Conservation (phyloP, 2,329 filamentous ascomycete species). For the Bipolaris cookei region DNA sequence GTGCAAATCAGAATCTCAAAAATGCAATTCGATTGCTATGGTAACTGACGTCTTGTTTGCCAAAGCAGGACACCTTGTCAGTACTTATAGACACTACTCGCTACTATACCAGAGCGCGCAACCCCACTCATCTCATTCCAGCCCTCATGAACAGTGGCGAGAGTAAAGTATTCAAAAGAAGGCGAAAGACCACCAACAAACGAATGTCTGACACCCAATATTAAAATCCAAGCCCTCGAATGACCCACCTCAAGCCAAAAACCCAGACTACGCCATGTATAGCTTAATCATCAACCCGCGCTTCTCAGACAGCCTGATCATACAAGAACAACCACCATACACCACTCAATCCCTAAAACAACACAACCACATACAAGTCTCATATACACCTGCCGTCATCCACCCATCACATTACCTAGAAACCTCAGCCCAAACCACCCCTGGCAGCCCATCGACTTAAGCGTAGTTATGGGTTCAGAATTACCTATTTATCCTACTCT, state of each 20-base stretch:
- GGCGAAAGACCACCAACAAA: neutral
- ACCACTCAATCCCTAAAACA: too few relatives aligned
- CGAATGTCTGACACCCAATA: conserved; percentile 8
- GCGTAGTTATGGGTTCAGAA: too few relatives aligned
- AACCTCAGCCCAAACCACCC: too few relatives aligned
- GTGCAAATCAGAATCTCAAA: neutral
- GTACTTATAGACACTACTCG: too few relatives aligned
- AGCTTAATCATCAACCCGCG: conserved; percentile 17
- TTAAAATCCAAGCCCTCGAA: conserved; percentile 2
- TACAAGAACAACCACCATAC: neutral
- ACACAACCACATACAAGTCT: too few relatives aligned
- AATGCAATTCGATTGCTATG: neutral
- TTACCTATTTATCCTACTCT: too few relatives aligned
- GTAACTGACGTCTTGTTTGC: too few relatives aligned
- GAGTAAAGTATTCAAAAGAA: neutral
- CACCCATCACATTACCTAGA: too few relatives aligned
- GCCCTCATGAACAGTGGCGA: neutral
- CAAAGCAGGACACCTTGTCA: too few relatives aligned
- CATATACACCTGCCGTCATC: too few relatives aligned
- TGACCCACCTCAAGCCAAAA: neutral
- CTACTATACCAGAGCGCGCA: neutral
- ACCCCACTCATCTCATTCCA: neutral
- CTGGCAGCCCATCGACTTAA: too few relatives aligned
- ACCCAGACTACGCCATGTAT: conserved; percentile 1
- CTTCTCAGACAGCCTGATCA: conserved; percentile 17